Base-by-base conservation (phyloP, 768 basidiomycete species). In the Mycena galopus region DNA sequence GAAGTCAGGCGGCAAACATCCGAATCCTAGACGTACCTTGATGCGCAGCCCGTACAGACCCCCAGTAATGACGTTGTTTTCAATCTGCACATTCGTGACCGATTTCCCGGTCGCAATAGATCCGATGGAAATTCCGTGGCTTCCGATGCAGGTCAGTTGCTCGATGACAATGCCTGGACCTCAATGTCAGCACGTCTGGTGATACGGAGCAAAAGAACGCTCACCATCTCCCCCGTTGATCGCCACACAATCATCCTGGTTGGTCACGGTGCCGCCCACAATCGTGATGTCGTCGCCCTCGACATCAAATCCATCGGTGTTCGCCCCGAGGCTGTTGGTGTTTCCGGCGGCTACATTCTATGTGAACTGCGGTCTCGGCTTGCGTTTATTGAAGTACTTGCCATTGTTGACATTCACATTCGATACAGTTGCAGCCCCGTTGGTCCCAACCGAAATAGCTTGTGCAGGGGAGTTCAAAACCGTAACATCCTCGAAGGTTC, bases 81-180 rank as follows among this genome's bases (percentile, higher is more conserved):
- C 63, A 71, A 89, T 81, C 37, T 69, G 42, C 17, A 89, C 77
- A 51, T 72, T 74, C 0, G 83, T 82, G 21, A 88, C 86, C 4
- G 79, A 76, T 5, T 67, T 74, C 37, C 79, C 69, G 8, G 83
- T 83, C 6, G 74, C 55, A 65, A 87, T 84, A 2, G 88, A 87
- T 21, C 86, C 88, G 19, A 89, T 83, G 85, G 76, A 88, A 82
- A 58, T 58, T 21, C 89, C 88, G 63, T 90, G 89, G 10, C 88
- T 86, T 21, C 81, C 80, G 3, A 72, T 71, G 78, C 89, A 89
- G 23, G 76, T 88, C 83, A 53, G 82, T 44, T 70, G 79, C 67
- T 79, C 88, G 57, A 64, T 69, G 0, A 37, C 79, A 75, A 71
- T 79, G 10, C 76, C 76, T 9, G 63, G 57, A 37, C 14, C 35